Evolutionary conservation across 345 rosid species (phyloP).

Genomic region (Syzygium aromaticum): DNA sequence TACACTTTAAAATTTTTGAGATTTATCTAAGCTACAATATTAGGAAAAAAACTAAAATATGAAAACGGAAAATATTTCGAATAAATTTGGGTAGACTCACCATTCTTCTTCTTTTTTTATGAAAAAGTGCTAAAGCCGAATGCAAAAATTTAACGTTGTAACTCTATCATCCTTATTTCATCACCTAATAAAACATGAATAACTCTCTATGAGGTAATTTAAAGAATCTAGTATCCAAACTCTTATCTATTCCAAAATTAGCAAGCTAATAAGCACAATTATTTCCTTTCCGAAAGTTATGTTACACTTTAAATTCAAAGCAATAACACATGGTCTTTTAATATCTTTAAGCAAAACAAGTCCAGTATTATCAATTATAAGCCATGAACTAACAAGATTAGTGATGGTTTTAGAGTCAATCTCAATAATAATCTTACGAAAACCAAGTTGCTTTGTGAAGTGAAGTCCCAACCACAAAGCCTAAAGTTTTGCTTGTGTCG

Average conservation of each 20-base stretch:
- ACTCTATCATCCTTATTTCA: neutral
- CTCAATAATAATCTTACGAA: no score
- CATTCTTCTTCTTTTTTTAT: no score
- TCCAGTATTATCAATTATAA: fast-evolving
- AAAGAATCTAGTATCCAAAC: no score
- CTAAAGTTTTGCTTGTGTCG: fast-evolving
- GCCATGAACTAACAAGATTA: neutral
- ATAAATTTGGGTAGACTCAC: neutral
- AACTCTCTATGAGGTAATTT: neutral
- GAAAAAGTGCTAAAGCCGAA: neutral
- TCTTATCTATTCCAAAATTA: neutral
- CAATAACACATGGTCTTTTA: fast-evolving
- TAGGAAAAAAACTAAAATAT: neutral
- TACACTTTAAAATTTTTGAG: neutral
- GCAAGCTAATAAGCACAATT: neutral
- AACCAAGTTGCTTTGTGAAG: no score
- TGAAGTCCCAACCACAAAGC: no score
- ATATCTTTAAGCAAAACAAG: neutral
- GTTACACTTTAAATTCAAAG: neutral
- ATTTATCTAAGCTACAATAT: neutral
- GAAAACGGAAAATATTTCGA: neutral
- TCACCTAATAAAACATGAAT: no score
- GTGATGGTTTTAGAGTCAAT: no score
- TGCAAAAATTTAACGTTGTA: no score
- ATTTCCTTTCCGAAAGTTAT: neutral